Percentiles rank a stretch among this genome's conserved stretches.
Evolutionary conservation across 2,329 filamentous ascomycete species (phyloP).

Genomic region (Pseudogymnoascus sp.): DNA sequence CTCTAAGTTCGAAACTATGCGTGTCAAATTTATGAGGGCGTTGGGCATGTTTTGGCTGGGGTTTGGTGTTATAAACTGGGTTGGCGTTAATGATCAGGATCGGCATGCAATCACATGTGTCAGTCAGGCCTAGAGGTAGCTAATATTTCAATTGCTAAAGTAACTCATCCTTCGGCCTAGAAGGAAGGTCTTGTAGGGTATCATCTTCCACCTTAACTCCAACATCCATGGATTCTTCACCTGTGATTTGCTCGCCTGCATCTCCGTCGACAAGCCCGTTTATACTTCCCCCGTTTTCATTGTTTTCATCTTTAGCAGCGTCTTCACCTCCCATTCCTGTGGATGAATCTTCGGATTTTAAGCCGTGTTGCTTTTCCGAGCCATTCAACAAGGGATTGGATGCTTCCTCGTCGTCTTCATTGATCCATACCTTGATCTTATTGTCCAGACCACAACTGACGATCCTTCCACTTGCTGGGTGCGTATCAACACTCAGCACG

Average conservation of each 20-base stretch:
- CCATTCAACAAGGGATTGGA: not conserved
- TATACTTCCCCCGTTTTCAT: not conserved
- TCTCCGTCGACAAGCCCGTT: not conserved
- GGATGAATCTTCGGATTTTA: not conserved
- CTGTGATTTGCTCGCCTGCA: not conserved
- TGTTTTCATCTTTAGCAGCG: not conserved
- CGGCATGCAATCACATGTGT: not conserved
- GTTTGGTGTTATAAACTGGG: not conserved
- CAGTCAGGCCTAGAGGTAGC: not conserved
- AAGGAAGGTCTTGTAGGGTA: constrained; percentile 3
- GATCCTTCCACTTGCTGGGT: constrained; percentile 41
- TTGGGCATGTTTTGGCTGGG: not conserved
- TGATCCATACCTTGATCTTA: constrained; percentile 53
- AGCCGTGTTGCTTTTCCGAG: not conserved
- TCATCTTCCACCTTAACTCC: not conserved
- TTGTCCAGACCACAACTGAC: constrained; percentile 55
- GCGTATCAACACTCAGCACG: constrained; percentile 59
- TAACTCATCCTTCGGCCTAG: constrained; percentile 5
- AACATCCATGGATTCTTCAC: not conserved
- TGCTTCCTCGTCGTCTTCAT: constrained; percentile 27
- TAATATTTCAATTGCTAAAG: not conserved
- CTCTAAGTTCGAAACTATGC: not conserved
- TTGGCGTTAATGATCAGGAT: not conserved
- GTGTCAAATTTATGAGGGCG: constrained; percentile 9
- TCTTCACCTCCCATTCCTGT: not conserved